Conservation (phyloP, 2,329 filamentous ascomycete species). For the Xenoacremonium recifei region DNA sequence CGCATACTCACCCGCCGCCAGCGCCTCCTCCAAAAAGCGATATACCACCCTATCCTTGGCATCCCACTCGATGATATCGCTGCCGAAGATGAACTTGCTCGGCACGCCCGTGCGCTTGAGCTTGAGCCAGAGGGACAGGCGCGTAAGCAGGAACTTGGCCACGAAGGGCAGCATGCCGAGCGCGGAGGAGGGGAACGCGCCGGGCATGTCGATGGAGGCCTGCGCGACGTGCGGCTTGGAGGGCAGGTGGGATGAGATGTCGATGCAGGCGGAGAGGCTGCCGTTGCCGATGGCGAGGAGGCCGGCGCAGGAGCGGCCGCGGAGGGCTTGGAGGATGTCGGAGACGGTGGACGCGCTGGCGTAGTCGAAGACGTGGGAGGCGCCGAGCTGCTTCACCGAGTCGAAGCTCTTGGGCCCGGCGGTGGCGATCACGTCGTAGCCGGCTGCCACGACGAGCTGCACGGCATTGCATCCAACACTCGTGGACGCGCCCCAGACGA, state of each 20-base stretch:
- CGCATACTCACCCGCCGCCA: not conserved
- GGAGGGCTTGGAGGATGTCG: conserved; percentile 9
- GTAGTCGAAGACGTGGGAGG: conserved; percentile 42
- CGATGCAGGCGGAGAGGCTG: conserved; percentile 1
- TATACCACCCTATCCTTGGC: conserved; percentile 6
- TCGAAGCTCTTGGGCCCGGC: conserved; percentile 39
- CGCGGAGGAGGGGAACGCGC: not conserved
- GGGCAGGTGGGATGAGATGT: conserved; percentile 2
- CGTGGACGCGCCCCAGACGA: conserved; percentile 47
- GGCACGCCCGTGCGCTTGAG: conserved; percentile 3
- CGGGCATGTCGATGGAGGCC: conserved; percentile 3
- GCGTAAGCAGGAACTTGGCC: not conserved
- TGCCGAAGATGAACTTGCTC: conserved; percentile 6
- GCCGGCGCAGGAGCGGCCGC: conserved; percentile 3
- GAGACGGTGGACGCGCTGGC: conserved; percentile 6
- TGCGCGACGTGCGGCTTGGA: conserved; percentile 5
- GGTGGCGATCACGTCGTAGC: conserved; percentile 43
- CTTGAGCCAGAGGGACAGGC: conserved; percentile 2
- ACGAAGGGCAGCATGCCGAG: conserved; percentile 2
- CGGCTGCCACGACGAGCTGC: conserved; percentile 41
- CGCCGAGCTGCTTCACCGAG: conserved; percentile 39
- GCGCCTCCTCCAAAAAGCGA: conserved; percentile 5
- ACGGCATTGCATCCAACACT: conserved; percentile 44
- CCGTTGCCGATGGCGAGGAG: conserved; percentile 11
- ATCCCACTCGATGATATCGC: conserved; percentile 5